These are phyloP conservation scores for Neoarthrinium moseri DNA, from an alignment of 2,329 filamentous ascomycete genomes.

Conservation along the genomic window DNA sequence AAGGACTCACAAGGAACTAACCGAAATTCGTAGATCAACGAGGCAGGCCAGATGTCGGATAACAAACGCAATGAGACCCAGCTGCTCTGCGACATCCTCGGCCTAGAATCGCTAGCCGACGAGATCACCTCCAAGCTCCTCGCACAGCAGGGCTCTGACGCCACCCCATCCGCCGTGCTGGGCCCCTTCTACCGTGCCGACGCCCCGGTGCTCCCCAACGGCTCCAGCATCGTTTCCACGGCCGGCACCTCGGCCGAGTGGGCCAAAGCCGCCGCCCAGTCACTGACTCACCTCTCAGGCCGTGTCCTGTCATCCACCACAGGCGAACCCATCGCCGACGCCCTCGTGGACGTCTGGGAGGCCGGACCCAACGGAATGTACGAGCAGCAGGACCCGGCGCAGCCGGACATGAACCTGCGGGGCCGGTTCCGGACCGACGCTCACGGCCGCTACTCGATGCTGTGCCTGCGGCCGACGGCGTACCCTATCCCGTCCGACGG, in stretches of 20 bases:
- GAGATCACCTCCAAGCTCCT: slow-evolving; percentile 71
- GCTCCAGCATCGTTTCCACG: slow-evolving; percentile 61
- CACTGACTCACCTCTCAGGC: slow-evolving; percentile 61
- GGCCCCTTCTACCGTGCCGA: slow-evolving; percentile 82
- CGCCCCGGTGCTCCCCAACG: slow-evolving; percentile 68
- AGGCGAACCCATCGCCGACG: slow-evolving; percentile 62
- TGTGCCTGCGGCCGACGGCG: slow-evolving; percentile 59
- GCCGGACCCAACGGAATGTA: slow-evolving; percentile 70
- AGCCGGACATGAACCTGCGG: slow-evolving; percentile 72
- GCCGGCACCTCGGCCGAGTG: slow-evolving; percentile 37
- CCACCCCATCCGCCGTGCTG: slow-evolving; percentile 76
- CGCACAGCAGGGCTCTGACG: slow-evolving; percentile 35
- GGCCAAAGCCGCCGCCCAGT: slow-evolving; percentile 53
- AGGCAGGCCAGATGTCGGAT: slow-evolving; percentile 62
- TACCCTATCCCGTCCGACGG: slow-evolving; percentile 52
- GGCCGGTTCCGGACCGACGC: slow-evolving; percentile 69
- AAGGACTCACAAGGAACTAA: not conserved
- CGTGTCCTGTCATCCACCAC: slow-evolving; percentile 56
- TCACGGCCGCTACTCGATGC: slow-evolving; percentile 62
- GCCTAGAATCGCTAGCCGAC: slow-evolving; percentile 76
- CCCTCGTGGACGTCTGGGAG: slow-evolving; percentile 76
- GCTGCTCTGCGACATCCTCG: slow-evolving; percentile 65
- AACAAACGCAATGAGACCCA: slow-evolving; percentile 66
- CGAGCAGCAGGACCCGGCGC: slow-evolving; percentile 71
- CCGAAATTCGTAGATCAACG: slow-evolving; percentile 52